Base-by-base conservation (phyloP, 2,329 filamentous ascomycete species). In the Colletotrichum orchidophilum region DNA sequence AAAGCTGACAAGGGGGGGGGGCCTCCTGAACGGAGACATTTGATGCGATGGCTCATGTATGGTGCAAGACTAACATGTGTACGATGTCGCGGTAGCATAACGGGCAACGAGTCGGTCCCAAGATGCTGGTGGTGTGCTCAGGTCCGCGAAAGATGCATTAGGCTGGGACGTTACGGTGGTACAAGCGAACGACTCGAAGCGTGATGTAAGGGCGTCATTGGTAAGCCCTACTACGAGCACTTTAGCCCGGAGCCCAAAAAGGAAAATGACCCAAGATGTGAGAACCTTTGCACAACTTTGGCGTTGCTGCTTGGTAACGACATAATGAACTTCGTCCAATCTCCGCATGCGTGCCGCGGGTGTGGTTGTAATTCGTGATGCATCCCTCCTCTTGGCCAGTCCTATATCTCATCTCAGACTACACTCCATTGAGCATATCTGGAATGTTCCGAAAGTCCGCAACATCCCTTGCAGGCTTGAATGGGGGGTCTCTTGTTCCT, bases 281-380 rank as follows among this genome's bases (percentile, higher is more conserved):
- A 31, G 53, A 15, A 62, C 15, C n/a, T 39, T 53, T 55, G 52
- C 24, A 57, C 39, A 29, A 68, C 24, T 53, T 58, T 50, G 55
- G 63, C 52, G 58, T 68, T 52, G 58, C 58, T 71, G 68, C 64
- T 71, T 71, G 68, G 64, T 71, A 63, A 71, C 68, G 31, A 35
- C 21, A 29, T 46, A 12, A 53, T 24, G 21, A 12, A 13, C 21
- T 8, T 52, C 33, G 33, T 27, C 53, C 59, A 63, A 71, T 68
- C 58, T 71, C 64, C 68, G 64, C 52, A 27, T 52, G 42, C 64
- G 64, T 71, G 64, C 63, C 52, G 58, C 18, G 33, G 52, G 13
- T 46, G 15, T 35, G 27, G 18, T 49, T 13, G n/a, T 35, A 33
- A 21, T 31, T 63, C 15, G 31, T 46, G 27, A 27, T 35, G 21